These are phyloP conservation scores for Parmales sp. DNA, from an alignment of 108 stramenopile species.

Conservation along the genomic window DNA sequence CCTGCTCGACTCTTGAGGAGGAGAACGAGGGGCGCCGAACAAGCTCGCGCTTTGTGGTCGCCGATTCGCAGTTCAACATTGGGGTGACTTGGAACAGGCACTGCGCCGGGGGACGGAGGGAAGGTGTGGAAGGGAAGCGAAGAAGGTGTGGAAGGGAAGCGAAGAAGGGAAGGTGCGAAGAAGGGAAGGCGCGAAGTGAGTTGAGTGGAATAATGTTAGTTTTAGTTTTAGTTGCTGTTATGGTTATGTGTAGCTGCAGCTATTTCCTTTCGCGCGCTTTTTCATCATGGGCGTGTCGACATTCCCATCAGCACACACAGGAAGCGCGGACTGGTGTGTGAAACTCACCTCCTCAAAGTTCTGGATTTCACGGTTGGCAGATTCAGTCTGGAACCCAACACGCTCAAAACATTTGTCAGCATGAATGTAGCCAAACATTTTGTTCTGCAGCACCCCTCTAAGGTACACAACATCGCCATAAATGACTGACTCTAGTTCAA, in stretches of 20 bases:
- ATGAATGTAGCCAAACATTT: conserved; percentile 1
- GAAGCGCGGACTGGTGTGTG: too few relatives aligned
- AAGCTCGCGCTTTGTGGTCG: neutral
- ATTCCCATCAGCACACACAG: too few relatives aligned
- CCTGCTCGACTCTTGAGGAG: neutral
- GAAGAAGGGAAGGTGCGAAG: neutral
- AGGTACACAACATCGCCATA: conserved; percentile 3
- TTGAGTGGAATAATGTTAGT: neutral
- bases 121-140: neutral
- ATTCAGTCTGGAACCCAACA: neutral
- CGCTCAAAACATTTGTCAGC: conserved; percentile 1
- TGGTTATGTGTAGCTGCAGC: neutral
- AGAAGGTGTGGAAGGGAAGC: neutral
- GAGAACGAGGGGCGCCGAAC: neutral
- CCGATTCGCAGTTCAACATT: conserved; percentile 1
- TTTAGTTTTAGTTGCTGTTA: neutral
- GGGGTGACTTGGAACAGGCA: conserved; percentile 2
- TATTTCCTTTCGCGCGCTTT: too few relatives aligned
- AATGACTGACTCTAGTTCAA: neutral
- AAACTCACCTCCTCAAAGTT: too few relatives aligned
- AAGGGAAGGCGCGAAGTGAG: neutral
- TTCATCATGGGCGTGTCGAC: too few relatives aligned
- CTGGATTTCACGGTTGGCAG: too few relatives aligned
- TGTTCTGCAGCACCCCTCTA: too few relatives aligned
- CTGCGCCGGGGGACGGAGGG: neutral